Evolutionary conservation across 2,329 filamentous ascomycete species (phyloP).

Genomic region (Beauveria sp.): DNA sequence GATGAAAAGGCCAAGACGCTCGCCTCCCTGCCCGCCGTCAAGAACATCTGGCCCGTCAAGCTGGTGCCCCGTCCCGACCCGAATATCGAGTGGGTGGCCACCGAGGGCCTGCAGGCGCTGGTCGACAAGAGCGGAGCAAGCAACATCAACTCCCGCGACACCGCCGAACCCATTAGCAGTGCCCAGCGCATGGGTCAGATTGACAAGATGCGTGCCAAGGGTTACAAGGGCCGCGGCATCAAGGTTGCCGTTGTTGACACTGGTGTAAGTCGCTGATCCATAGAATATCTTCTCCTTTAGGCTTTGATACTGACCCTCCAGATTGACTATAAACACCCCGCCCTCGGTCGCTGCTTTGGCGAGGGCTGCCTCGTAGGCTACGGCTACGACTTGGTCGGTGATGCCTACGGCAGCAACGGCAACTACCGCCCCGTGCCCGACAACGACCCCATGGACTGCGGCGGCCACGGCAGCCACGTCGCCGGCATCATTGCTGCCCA

Average conservation of each 20-base stretch:
- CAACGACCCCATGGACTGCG: constrained; percentile 46
- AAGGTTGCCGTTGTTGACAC: constrained; percentile 48
- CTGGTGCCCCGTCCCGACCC: constrained; percentile 35
- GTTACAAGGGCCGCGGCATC: constrained; percentile 42
- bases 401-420: constrained; percentile 37
- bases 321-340: constrained; percentile 56
- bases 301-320: constrained; percentile 14
- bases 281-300: too few species aligned
- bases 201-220: constrained; percentile 41
- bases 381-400: constrained; percentile 52
- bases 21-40: constrained; percentile 35
- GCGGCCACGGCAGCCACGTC: constrained; percentile 55
- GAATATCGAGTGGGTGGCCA: constrained; percentile 37
- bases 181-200: constrained; percentile 50
- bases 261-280: constrained; percentile 35
- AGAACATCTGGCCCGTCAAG: constrained; percentile 41
- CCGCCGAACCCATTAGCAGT: constrained; percentile 27
- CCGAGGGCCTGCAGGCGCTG: constrained; percentile 14
- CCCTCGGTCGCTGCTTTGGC: constrained; percentile 56
- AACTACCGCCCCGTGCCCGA: constrained; percentile 29
- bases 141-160: constrained; percentile 11
- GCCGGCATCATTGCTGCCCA: constrained; percentile 57
- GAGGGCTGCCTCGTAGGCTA: constrained; percentile 48
- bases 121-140: neutral
- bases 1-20: constrained; percentile 35